Evolutionary conservation across 352 stramenopile genomes (phyloP).

Genomic region (Phytophthora capsici): DNA sequence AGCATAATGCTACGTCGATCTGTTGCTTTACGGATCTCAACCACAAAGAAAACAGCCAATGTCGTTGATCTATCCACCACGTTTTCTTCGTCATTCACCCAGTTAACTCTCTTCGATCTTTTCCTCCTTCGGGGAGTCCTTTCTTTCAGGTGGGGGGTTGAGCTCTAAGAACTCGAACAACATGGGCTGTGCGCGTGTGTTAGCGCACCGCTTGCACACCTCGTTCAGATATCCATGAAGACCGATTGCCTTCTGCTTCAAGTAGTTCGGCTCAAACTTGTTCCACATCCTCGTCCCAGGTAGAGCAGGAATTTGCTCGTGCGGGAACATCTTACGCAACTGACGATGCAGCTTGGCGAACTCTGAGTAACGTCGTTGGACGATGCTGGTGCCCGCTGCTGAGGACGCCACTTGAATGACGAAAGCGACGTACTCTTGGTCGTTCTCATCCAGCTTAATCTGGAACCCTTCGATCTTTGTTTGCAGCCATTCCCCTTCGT

Average conservation of each 20-base stretch:
- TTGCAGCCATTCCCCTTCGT: slow-evolving; percentile 64
- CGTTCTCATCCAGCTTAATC: slow-evolving; percentile 73
- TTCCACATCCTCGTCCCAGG: slow-evolving; percentile 83
- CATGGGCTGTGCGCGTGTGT: slow-evolving; percentile 67
- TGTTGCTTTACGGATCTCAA: slow-evolving; percentile 16
- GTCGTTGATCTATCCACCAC: slow-evolving; percentile 17
- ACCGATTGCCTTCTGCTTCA: slow-evolving; percentile 79
- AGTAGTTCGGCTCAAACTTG: slow-evolving; percentile 83
- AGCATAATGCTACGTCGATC: slow-evolving; percentile 7
- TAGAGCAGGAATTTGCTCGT: slow-evolving; percentile 77
- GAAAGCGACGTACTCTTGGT: slow-evolving; percentile 76
- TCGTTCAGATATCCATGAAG: slow-evolving; percentile 78
- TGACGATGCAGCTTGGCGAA: slow-evolving; percentile 80
- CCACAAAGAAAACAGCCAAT: slow-evolving; percentile 20
- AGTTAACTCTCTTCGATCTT: slow-evolving; percentile 12
- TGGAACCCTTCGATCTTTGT: slow-evolving; percentile 84
- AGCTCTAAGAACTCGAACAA: slow-evolving; percentile 76
- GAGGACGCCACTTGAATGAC: slow-evolving; percentile 84
- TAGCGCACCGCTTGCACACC: slow-evolving; percentile 76
- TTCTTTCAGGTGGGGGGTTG: slow-evolving; percentile 14
- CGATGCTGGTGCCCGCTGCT: slow-evolving; percentile 59
- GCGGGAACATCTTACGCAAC: slow-evolving; percentile 77
- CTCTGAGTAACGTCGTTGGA: slow-evolving; percentile 84
- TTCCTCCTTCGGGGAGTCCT: slow-evolving; percentile 18
- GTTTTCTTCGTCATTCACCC: slow-evolving; percentile 1